Percentiles rank a stretch among this genome's conserved stretches.
These are phyloP conservation scores for Ophiocordyceps australis DNA, from an alignment of 2,329 filamentous ascomycete species.

Conservation along the genomic window DNA sequence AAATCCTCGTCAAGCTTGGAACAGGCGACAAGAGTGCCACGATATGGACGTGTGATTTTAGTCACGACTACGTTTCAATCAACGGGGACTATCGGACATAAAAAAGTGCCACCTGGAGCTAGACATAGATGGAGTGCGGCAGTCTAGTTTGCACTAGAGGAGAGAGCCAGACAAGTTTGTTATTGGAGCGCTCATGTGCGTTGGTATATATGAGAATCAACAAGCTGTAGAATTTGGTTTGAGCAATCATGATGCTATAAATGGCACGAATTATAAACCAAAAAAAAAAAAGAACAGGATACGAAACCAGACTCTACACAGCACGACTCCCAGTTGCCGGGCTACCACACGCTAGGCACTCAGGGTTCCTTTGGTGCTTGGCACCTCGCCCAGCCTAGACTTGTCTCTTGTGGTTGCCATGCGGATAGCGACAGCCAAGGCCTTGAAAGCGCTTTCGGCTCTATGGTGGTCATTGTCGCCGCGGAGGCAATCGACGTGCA, in stretches of 20 bases:
- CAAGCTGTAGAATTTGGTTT: too few species aligned
- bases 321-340: too few species aligned
- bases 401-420: constrained; percentile 57
- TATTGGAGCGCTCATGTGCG: too few species aligned
- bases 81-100: constrained; percentile 51
- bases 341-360: constrained; percentile 30
- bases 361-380: constrained; percentile 90
- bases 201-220: too few species aligned
- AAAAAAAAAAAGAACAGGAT: too few species aligned
- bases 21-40: constrained; percentile 50
- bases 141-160: too few species aligned
- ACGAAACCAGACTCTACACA: too few species aligned
- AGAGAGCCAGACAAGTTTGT: too few species aligned
- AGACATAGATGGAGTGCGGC: too few species aligned
- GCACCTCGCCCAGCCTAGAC: constrained; percentile 78
- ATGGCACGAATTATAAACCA: too few species aligned
- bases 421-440: constrained; percentile 70
- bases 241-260: too few species aligned
- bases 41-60: constrained; percentile 79
- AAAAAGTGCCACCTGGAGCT: too few species aligned
- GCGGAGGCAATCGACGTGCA: constrained; percentile 84
- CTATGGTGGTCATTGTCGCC: constrained; percentile 93
- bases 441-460: constrained; percentile 95
- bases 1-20: constrained; percentile 59
- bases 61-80: constrained; percentile 59